Evolutionary conservation across 441 rosid species (phyloP).

Genomic region (Bruguiera hainesii): DNA sequence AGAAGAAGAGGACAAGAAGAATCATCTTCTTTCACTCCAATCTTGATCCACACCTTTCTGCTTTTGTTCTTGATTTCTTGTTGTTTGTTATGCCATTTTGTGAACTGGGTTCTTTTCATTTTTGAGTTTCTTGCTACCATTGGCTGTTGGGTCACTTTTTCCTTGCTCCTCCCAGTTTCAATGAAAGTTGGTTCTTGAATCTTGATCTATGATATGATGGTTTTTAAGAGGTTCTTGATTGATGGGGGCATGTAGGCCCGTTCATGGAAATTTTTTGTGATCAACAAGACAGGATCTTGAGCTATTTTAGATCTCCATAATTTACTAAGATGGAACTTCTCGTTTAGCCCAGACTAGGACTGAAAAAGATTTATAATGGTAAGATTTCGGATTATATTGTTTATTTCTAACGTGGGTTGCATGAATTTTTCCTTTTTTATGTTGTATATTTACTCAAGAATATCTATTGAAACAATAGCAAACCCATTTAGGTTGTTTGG

Average conservation of each 20-base stretch:
- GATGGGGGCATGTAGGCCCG: slow-evolving; percentile 7
- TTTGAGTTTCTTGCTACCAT: background rate
- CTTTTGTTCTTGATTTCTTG: slow-evolving; percentile 6
- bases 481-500: background rate
- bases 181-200: slow-evolving; percentile 8
- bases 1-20: too few relatives aligned
- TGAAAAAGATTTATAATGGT: slow-evolving; percentile 36
- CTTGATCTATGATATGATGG: slow-evolving; percentile 8
- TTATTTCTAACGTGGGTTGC: background rate
- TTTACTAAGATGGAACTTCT: slow-evolving; percentile 17
- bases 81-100: slow-evolving; percentile 13
- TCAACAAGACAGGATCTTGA: slow-evolving; percentile 15
- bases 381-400: slow-evolving; percentile 1
- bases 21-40: slow-evolving; percentile 13
- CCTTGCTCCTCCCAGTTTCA: slow-evolving; percentile 13
- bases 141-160: slow-evolving; percentile 21
- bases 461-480: too few relatives aligned
- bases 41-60: slow-evolving; percentile 16
- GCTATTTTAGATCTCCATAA: slow-evolving; percentile 17
- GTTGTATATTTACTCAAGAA: too few relatives aligned
- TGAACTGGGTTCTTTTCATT: slow-evolving; percentile 6
- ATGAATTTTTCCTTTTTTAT: too few relatives aligned
- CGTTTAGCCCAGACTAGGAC: slow-evolving; percentile 21
- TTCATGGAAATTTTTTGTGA: slow-evolving; percentile 10
- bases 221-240: slow-evolving; percentile 16